Conservation (phyloP, 2,329 filamentous ascomycete genomes). For the Pseudogymnoascus sp. region DNA sequence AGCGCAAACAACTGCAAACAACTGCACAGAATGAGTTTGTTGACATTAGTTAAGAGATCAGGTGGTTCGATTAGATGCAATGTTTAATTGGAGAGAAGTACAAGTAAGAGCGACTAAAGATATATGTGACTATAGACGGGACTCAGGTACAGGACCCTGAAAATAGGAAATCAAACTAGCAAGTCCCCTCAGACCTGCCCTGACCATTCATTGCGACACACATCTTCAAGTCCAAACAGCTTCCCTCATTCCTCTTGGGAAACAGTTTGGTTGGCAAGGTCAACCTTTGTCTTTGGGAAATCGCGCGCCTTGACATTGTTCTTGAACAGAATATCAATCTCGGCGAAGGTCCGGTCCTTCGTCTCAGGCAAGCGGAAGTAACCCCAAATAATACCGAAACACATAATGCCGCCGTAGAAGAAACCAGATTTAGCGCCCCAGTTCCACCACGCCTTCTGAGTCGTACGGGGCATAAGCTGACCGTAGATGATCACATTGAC, state of each 20-base stretch:
- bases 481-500: constrained; percentile 30
- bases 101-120: neutral
- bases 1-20: neutral
- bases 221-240: neutral
- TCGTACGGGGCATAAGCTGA: constrained; percentile 21
- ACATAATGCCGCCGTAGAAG: constrained; percentile 34
- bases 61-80: neutral
- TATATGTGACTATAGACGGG: neutral
- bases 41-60: neutral
- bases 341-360: constrained; percentile 34
- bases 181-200: neutral
- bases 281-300: constrained; percentile 30
- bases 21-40: neutral
- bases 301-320: constrained; percentile 31
- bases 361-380: constrained; percentile 37
- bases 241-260: neutral
- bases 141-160: neutral
- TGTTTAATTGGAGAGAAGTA: neutral
- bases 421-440: constrained; percentile 33
- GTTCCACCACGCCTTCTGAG: constrained; percentile 21
- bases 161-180: neutral
- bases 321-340: constrained; percentile 37
- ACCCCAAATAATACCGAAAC: constrained; percentile 32
- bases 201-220: neutral
- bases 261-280: constrained; percentile 16